Evolutionary conservation across 768 basidiomycete genomes (phyloP).

Genomic region (Amanita pseudoporphyria): DNA sequence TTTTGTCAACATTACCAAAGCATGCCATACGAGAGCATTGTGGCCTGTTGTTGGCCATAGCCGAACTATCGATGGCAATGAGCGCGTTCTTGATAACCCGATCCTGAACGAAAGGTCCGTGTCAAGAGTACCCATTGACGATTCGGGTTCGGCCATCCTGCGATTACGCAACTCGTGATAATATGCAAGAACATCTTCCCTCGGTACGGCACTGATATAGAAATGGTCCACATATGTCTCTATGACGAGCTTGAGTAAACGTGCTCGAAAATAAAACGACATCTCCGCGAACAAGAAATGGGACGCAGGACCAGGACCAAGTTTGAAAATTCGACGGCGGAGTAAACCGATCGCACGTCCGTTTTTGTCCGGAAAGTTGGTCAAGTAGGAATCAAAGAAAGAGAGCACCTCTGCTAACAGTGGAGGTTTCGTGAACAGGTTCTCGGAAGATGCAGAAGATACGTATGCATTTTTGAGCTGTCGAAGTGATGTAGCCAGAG

Average conservation of each 20-base stretch:
- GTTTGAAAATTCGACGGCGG: slow-evolving; percentile 19
- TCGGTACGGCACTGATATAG: slow-evolving; percentile 42
- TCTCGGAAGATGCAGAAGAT: background rate
- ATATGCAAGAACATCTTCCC: slow-evolving; percentile 20
- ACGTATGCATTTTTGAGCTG: slow-evolving; percentile 1
- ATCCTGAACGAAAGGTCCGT: background rate
- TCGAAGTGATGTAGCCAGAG: background rate
- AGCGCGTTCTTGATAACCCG: slow-evolving; percentile 1
- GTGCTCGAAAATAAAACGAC: slow-evolving; percentile 25
- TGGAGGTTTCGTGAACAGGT: background rate
- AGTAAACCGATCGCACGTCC: slow-evolving; percentile 25
- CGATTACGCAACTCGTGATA: slow-evolving; percentile 8
- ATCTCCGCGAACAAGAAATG: slow-evolving; percentile 33
- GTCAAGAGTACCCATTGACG: background rate
- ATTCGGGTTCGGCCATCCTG: background rate
- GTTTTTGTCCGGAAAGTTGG: background rate
- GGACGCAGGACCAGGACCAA: slow-evolving; percentile 12
- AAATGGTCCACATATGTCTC: slow-evolving; percentile 42
- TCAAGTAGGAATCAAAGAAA: slow-evolving; percentile 3
- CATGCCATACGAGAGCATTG: slow-evolving; percentile 30
- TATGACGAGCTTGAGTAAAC: slow-evolving; percentile 24
- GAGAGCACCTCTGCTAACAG: background rate
- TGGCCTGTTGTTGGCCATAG: slow-evolving; percentile 26
- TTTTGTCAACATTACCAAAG: slow-evolving; percentile 20
- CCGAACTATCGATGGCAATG: slow-evolving; percentile 12